Conservation (phyloP, 441 rosid genomes). For the Melastoma candidum region DNA sequence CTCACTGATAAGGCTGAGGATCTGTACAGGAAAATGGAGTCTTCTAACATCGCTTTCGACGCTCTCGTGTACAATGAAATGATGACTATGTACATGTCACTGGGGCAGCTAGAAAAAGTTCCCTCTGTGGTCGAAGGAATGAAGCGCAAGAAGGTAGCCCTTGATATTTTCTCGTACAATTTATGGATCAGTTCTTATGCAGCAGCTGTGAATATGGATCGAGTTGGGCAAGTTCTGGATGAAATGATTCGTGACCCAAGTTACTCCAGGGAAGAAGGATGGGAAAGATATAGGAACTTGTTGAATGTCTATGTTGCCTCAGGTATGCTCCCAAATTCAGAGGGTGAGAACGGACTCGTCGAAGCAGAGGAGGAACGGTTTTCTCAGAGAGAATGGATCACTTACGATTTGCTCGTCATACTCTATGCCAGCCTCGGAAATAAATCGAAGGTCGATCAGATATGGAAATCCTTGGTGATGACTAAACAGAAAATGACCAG, state of each 20-base stretch:
- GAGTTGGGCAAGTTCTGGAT: conserved; percentile 47
- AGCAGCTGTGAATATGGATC: conserved; percentile 45
- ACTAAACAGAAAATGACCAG: conserved; percentile 78
- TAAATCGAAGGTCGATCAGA: conserved; percentile 70
- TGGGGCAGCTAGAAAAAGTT: conserved; percentile 74
- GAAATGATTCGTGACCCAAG: conserved; percentile 48
- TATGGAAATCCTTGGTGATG: conserved; percentile 80
- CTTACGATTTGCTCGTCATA: conserved; percentile 77
- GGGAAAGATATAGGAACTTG: conserved; percentile 49
- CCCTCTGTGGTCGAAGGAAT: conserved; percentile 41
- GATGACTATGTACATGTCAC: conserved; percentile 87
- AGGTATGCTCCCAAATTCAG: conserved; percentile 36
- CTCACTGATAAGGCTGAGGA: conserved; percentile 51
- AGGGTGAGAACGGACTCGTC: conserved; percentile 29
- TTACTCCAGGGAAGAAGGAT: conserved; percentile 32
- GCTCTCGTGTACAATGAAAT: conserved; percentile 80
- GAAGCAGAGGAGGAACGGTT: conserved; percentile 46
- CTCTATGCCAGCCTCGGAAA: conserved; percentile 63
- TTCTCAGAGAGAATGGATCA: conserved; percentile 79
- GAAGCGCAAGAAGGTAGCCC: conserved; percentile 48
- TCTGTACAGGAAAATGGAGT: conserved; percentile 46
- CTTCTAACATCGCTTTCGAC: conserved; percentile 33
- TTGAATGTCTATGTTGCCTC: conserved; percentile 45
- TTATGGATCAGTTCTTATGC: conserved; percentile 88
- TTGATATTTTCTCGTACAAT: conserved; percentile 77